phyloP scores from a whole-genome alignment of 2,329 filamentous ascomycete genomes.

The Aspergillus hiratsukae region DNA sequence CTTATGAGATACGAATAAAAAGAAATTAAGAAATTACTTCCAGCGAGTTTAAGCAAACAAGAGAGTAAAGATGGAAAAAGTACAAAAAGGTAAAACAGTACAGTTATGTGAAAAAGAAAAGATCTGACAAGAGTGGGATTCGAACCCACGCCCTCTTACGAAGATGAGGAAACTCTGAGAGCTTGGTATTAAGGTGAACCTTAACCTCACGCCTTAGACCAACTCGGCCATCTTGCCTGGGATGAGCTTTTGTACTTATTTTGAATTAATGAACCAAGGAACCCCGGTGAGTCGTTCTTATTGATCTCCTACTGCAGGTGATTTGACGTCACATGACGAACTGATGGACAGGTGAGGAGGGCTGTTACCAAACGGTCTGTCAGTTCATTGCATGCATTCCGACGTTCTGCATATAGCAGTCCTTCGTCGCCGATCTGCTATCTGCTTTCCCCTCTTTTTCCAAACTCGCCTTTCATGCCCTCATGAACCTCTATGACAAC shows the following conservation, averaged over 20 bases:
- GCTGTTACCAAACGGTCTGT: not conserved
- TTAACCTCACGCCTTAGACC: constrained; percentile 33
- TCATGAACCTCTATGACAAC: constrained; percentile 47
- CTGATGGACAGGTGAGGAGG: not conserved
- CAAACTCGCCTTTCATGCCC: constrained; percentile 27
- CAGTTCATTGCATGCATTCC: not conserved
- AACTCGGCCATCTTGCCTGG: constrained; percentile 31
- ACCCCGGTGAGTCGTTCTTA: too few species aligned
- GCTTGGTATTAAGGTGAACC: constrained; percentile 10
- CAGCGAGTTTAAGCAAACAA: not conserved
- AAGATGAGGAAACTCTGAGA: not conserved
- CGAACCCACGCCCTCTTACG: not conserved
- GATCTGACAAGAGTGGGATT: not conserved
- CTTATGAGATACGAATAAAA: not conserved
- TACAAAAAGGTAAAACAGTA: not conserved
- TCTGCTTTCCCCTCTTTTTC: not conserved
- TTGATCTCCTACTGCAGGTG: not conserved
- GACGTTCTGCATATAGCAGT: not conserved
- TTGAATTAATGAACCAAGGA: not conserved
- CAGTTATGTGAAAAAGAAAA: not conserved
- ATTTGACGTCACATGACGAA: not conserved
- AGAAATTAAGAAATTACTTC: not conserved
- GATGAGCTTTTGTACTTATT: constrained; percentile 7
- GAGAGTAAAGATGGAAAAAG: not conserved
- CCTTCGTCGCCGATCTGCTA: not conserved